A percentile compares a stretch with the other conserved stretches of the same genome.
These are phyloP conservation scores for Podila verticillata DNA, from an alignment of 192 early-diverging fungal species.

Conservation along the genomic window DNA sequence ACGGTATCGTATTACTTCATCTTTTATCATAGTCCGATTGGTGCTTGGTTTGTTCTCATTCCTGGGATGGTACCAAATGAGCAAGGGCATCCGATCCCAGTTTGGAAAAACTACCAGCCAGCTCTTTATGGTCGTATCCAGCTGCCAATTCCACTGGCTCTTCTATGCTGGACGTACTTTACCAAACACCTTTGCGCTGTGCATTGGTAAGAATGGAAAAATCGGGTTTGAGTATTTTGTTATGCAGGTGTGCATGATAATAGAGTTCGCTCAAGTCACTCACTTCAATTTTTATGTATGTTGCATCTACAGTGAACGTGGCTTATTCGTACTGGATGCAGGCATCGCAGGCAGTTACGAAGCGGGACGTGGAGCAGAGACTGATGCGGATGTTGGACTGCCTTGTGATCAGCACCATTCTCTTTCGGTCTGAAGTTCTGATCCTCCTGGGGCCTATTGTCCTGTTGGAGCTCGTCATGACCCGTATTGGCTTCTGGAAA, in stretches of 20 bases:
- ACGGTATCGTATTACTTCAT: not conserved
- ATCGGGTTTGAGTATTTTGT: too few relatives aligned
- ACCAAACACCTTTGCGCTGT: constrained; percentile 88
- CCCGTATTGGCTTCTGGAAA: constrained; percentile 21
- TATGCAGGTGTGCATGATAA: not conserved
- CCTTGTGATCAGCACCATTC: constrained; percentile 51
- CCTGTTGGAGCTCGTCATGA: constrained; percentile 41
- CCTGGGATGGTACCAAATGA: constrained; percentile 60
- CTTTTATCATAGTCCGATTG: constrained; percentile 52
- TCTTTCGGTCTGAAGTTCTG: constrained; percentile 67
- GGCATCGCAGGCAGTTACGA: constrained; percentile 7
- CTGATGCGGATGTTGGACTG: constrained; percentile 57
- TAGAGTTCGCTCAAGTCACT: not conserved
- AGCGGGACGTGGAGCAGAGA: constrained; percentile 8
- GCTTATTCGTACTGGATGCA: constrained; percentile 56
- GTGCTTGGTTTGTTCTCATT: constrained; percentile 61
- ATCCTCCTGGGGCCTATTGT: constrained; percentile 55
- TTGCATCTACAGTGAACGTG: constrained; percentile 36
- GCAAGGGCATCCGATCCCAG: constrained; percentile 56
- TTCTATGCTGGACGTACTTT: constrained; percentile 92
- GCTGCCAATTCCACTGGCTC: constrained; percentile 86
- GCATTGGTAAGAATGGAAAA: constrained; percentile 53
- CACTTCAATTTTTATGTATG: not conserved
- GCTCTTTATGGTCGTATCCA: constrained; percentile 62
- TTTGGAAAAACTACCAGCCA: constrained; percentile 67